These are phyloP conservation scores for Spinellus fusiger DNA, from an alignment of 192 early-diverging fungal genomes.

Conservation along the genomic window DNA sequence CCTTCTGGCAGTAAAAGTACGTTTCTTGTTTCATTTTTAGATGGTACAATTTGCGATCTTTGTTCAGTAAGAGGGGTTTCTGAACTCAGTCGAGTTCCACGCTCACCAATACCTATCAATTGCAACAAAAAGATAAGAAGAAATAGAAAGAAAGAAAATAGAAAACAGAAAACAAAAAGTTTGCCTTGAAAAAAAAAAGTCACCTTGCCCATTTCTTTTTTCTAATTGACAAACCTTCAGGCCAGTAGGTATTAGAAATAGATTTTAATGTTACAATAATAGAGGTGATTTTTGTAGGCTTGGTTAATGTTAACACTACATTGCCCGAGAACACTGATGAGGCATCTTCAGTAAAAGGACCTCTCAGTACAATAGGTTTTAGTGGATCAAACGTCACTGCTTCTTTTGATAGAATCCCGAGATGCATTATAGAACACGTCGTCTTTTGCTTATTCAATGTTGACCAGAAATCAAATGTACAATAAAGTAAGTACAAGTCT, in stretches of 20 bases:
- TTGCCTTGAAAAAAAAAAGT: not conserved
- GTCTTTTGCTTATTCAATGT: not conserved
- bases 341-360: constrained; percentile 13
- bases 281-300: constrained; percentile 10
- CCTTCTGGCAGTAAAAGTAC: constrained; percentile 4
- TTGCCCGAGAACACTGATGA: constrained; percentile 17
- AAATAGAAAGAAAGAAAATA: not conserved
- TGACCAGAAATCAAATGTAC: too few species aligned
- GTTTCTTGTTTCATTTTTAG: constrained; percentile 1
- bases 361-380: constrained; percentile 22
- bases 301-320: constrained; percentile 11
- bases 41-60: constrained; percentile 2
- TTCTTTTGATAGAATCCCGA: constrained; percentile 17
- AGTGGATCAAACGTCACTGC: constrained; percentile 20
- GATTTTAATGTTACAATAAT: constrained; percentile 15
- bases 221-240: constrained; percentile 13
- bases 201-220: not conserved
- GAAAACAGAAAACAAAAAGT: not conserved
- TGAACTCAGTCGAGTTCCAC: constrained; percentile 20
- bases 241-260: constrained; percentile 15
- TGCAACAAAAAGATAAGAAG: not conserved
- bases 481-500: too few species aligned
- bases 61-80: constrained; percentile 23
- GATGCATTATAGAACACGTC: constrained; percentile 2
- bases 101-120: constrained; percentile 20